Base-by-base conservation (phyloP, 371 early-diverging fungal genomes). In the Nematocida displodere region DNA sequence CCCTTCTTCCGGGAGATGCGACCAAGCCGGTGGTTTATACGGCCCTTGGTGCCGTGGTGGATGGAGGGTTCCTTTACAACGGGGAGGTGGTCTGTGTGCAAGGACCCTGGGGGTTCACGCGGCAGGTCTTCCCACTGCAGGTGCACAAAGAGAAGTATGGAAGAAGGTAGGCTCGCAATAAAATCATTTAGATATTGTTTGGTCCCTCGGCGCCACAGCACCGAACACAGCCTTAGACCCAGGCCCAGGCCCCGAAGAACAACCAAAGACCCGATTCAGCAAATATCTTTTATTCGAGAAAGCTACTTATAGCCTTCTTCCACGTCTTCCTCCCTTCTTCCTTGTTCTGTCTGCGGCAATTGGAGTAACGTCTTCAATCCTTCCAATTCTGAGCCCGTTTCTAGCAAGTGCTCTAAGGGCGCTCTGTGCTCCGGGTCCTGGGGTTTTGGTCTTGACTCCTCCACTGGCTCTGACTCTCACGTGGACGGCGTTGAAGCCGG, bases 251-350 rank as follows among this genome's bases (percentile, higher is more conserved):
- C n/a, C n/a, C n/a, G n/a, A n/a, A n/a, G n/a, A n/a, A n/a, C n/a
- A n/a, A n/a, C n/a, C n/a, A n/a, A n/a, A n/a, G n/a, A n/a, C n/a
- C n/a, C n/a, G n/a, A n/a, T n/a, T n/a, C n/a, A n/a, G n/a, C n/a
- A n/a, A n/a, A n/a, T n/a, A n/a, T n/a, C n/a, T n/a, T n/a, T n/a
- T n/a, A n/a, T n/a, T n/a, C n/a, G n/a, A n/a, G n/a, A n/a, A n/a
- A n/a, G n/a, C n/a, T n/a, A n/a, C n/a, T n/a, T 91, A 99, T 84
- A 97, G 88, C 91, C 99, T 95, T 88, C 99, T 94, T 93, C 99
- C 99, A 87, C 97, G 92, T 84, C 99, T 93, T 89, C 98, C 98
- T 87, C 99, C 99, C 91, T 95, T 97, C 85, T 90, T 89, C 80
- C 99, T 90, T 84, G 95, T 94, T 85, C 90, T 88, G 87, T 97